These are phyloP conservation scores for Penicillium desertorum DNA, from an alignment of 495 filamentous ascomycete genomes.

Conservation along the genomic window DNA sequence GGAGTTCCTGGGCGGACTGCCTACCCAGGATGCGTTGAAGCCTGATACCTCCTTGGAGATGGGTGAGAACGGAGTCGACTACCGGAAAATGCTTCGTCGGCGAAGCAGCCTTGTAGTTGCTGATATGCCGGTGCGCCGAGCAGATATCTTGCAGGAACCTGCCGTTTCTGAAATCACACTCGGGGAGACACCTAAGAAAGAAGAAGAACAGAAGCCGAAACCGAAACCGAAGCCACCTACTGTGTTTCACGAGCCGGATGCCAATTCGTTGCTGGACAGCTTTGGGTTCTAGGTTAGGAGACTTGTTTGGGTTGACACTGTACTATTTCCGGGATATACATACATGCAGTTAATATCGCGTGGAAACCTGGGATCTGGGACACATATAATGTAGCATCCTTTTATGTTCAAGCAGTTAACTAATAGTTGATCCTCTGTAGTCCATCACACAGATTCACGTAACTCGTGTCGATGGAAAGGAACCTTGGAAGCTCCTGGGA, in stretches of 20 bases:
- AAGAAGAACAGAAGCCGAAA: conserved; percentile 2
- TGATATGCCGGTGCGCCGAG: conserved; percentile 58
- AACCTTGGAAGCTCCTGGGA: no score
- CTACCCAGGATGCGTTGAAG: conserved; percentile 32
- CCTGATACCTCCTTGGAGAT: conserved; percentile 24
- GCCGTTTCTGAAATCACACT: conserved; percentile 22
- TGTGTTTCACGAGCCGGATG: conserved; percentile 87
- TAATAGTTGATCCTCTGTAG: background rate
- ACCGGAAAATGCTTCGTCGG: conserved; percentile 65
- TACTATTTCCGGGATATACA: conserved; percentile 9
- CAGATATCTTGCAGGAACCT: conserved; percentile 7
- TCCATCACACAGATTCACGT: background rate
- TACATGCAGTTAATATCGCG: conserved; percentile 10
- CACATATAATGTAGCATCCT: background rate
- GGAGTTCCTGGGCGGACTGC: conserved; percentile 66
- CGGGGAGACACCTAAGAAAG: conserved; percentile 10
- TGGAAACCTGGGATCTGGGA: background rate
- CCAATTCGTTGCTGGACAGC: conserved; percentile 75
- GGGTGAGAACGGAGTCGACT: conserved; percentile 53
- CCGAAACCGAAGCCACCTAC: conserved; percentile 61
- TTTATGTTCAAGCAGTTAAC: background rate
- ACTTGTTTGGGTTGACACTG: conserved; percentile 6
- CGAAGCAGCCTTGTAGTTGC: conserved; percentile 78
- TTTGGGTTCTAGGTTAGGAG: conserved; percentile 61
- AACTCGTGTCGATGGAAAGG: background rate